Evolutionary conservation across 805 yeast species (phyloP).

Genomic region (Suhomyces kilbournensis): DNA sequence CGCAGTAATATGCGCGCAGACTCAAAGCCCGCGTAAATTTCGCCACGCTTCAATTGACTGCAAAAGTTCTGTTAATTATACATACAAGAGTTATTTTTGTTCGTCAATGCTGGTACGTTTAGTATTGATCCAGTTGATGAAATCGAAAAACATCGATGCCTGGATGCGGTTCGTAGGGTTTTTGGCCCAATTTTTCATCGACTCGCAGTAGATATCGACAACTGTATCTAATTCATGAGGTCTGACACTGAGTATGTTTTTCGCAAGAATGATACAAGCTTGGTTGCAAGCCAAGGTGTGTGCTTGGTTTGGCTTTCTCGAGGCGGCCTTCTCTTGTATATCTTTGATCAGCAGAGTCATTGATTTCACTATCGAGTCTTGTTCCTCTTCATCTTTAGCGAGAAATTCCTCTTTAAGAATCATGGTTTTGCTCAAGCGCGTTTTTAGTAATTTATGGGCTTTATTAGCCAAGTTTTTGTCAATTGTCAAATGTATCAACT

Average conservation of each 20-base stretch:
- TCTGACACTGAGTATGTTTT: conserved; percentile 44
- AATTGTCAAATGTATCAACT: conserved; percentile 61
- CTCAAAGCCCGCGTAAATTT: not conserved
- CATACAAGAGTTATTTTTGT: not conserved
- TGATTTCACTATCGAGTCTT: not conserved
- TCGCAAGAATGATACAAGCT: conserved; percentile 62
- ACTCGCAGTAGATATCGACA: conserved; percentile 52
- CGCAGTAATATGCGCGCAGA: not conserved
- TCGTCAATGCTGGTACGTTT: conserved; percentile 28
- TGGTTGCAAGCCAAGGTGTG: conserved; percentile 60
- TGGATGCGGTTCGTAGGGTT: conserved; percentile 46
- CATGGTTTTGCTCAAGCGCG: conserved; percentile 52
- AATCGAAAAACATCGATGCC: conserved; percentile 65
- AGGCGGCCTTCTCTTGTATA: conserved; percentile 43
- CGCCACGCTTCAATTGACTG: not conserved
- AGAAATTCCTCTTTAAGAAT: conserved; percentile 20
- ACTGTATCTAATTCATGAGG: conserved; percentile 40
- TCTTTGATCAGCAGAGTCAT: conserved; percentile 31
- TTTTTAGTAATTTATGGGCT: conserved; percentile 68
- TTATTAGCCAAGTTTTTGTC: conserved; percentile 71
- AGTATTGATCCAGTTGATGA: conserved; percentile 75
- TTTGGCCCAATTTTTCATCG: conserved; percentile 61
- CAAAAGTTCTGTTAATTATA: not conserved
- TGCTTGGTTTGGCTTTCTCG: conserved; percentile 45
- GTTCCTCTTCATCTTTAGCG: conserved; percentile 13